These are phyloP conservation scores for Fusarium irregulare DNA, from an alignment of 2,329 filamentous ascomycete species.

Conservation along the genomic window DNA sequence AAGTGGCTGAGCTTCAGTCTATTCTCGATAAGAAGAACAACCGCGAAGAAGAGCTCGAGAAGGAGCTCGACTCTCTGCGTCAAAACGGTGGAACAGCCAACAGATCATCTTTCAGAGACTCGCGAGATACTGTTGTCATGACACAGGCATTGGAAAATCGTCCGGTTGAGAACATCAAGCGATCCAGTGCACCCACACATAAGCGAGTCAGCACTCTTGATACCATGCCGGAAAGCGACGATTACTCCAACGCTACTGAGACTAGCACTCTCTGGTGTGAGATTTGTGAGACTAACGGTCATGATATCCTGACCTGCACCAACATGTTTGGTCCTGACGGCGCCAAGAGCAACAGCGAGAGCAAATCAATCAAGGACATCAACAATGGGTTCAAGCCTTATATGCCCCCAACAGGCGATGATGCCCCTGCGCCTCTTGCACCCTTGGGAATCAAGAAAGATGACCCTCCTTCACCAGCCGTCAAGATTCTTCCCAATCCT, in stretches of 20 bases:
- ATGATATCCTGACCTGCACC: conserved; percentile 94
- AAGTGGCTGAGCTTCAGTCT: conserved; percentile 80
- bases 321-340: conserved; percentile 78
- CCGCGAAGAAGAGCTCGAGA: conserved; percentile 87
- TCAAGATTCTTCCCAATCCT: conserved; percentile 67
- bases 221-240: conserved; percentile 77
- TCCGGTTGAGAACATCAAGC: conserved; percentile 61
- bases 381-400: conserved; percentile 55
- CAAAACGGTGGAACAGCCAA: conserved; percentile 56
- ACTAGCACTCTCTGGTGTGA: conserved; percentile 88
- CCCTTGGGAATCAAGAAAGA: conserved; percentile 61
- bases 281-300: conserved; percentile 90
- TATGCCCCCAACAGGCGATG: conserved; percentile 56
- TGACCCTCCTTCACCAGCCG: conserved; percentile 52
- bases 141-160: conserved; percentile 62
- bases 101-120: conserved; percentile 71
- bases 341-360: conserved; percentile 49
- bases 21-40: conserved; percentile 77
- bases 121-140: conserved; percentile 72
- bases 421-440: conserved; percentile 66
- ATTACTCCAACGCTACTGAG: conserved; percentile 77
- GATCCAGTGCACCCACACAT: conserved; percentile 60
- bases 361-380: conserved; percentile 48
- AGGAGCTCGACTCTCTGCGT: conserved; percentile 77
- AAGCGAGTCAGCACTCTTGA: conserved; percentile 69